Base-by-base conservation (phyloP, 768 basidiomycete species). In the Neoboletus brunneissimus region DNA sequence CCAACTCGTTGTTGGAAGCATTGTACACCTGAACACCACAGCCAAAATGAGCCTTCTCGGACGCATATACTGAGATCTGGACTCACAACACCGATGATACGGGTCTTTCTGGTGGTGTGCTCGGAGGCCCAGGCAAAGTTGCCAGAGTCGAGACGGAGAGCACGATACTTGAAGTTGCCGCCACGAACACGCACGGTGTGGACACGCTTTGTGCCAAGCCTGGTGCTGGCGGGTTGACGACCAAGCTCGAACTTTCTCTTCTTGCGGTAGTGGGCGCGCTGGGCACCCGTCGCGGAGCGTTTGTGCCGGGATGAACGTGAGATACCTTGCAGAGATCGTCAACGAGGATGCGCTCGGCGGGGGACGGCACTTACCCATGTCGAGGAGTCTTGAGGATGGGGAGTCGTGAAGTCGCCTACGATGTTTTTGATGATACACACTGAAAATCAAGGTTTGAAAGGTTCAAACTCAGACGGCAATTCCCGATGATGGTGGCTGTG, bases 191-290 rank as follows among this genome's bases (percentile, higher is more conserved):
- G 91, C 61, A 99, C 94, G 53, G 85, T 83, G 80, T 98, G 97
- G 68, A 99, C 79, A 58, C 97, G 91, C 81, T 98, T 98, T 53
- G 88, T 70, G 49, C 97, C 95, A 63, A 99, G 87, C 81, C 92
- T 98, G 72, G 97, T 99, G 84, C 80, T 94, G 65, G 97, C 97
- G 56, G 97, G 81, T 75, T 98, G 97, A 73, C 97, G 94, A 73
- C 96, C 97, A 69, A 98, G 87, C 84, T 99, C 97, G 79, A 98
- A 98, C 81, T 98, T 98, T 88, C 97, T 88, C 92, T 98, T 99
- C 86, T 99, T 99, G 83, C 96, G 93, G 81, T 94, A 96, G 79
- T 89, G 86, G 67, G 94, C 86, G 68, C 90, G 88, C 77, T 94
- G 90, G 57, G 90, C 92, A 69, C 92, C 96, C 48, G 93, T 88